Percentiles rank a stretch among this genome's conserved stretches.
Evolutionary conservation across 192 early-diverging fungal genomes (phyloP).

Genomic region (Umbelopsis sp.): DNA sequence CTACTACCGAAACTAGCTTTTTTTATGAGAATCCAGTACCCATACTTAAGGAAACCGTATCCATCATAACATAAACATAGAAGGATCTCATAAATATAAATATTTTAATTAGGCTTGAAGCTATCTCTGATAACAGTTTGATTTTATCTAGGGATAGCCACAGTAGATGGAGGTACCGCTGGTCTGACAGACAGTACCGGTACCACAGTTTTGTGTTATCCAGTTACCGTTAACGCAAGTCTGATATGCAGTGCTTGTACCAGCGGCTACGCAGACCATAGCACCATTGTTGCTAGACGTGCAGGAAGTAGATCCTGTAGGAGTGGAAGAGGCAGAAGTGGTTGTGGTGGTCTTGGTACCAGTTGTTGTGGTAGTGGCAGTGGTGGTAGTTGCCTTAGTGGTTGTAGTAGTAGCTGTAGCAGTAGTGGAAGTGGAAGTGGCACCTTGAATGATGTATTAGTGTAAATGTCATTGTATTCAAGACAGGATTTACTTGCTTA

Average conservation of each 20-base stretch:
- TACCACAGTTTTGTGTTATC: no score
- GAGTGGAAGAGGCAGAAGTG: background rate
- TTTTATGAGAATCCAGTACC: no score
- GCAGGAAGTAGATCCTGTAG: conserved; percentile 25
- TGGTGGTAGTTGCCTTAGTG: conserved; percentile 15
- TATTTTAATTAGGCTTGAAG: no score
- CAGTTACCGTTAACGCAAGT: no score
- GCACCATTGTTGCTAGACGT: background rate
- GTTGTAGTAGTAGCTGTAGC: conserved; percentile 7
- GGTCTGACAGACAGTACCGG: no score
- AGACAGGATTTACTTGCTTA: background rate
- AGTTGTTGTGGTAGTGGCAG: conserved; percentile 7
- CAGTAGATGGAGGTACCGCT: no score
- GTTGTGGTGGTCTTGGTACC: conserved; percentile 4
- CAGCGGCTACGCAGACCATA: conserved; percentile 21
- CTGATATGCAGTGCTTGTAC: conserved; percentile 32
- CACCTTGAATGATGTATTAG: background rate
- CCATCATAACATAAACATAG: no score
- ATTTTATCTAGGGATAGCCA: no score
- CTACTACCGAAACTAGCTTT: no score
- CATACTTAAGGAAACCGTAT: no score
- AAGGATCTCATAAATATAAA: no score
- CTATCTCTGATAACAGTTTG: no score
- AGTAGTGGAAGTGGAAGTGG: conserved; percentile 17
- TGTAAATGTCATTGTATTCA: background rate